Conservation (phyloP, 1,284 basidiomycete genomes). For the Rhizoctonia solani region DNA sequence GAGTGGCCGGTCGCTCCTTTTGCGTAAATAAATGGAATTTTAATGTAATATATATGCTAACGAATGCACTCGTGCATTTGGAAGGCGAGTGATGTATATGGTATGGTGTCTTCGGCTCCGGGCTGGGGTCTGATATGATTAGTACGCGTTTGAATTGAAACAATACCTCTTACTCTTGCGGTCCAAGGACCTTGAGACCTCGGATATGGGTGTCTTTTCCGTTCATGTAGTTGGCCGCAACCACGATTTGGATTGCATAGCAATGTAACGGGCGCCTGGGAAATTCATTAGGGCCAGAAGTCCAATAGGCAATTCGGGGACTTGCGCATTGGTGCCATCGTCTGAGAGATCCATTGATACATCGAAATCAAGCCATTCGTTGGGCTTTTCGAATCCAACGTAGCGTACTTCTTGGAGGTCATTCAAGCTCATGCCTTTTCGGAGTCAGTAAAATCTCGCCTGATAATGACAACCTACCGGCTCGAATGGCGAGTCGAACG, state of each 20-base stretch:
- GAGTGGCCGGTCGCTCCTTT: slow-evolving; percentile 59
- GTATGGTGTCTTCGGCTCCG: slow-evolving; percentile 65
- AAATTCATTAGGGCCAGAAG: not conserved
- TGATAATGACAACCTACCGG: slow-evolving; percentile 55
- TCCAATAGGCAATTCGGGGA: not conserved
- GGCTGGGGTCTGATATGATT: slow-evolving; percentile 47
- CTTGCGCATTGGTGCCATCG: slow-evolving; percentile 62
- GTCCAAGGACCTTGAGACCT: slow-evolving; percentile 84
- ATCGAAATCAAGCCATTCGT: slow-evolving; percentile 94
- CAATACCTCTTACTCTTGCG: slow-evolving; percentile 64
- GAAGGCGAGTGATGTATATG: slow-evolving; percentile 66
- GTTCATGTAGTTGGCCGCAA: slow-evolving; percentile 94
- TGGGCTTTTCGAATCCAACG: slow-evolving; percentile 84
- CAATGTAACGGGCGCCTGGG: slow-evolving; percentile 82
- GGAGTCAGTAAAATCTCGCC: not conserved
- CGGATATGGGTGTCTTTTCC: slow-evolving; percentile 99
- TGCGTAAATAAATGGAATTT: slow-evolving; percentile 42
- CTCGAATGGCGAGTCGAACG: slow-evolving; percentile 83
- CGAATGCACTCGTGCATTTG: slow-evolving; percentile 80
- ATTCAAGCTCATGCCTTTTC: slow-evolving; percentile 67
- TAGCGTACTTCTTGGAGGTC: slow-evolving; percentile 93
- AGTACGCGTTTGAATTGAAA: not conserved
- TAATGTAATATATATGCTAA: slow-evolving; percentile 44
- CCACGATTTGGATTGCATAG: slow-evolving; percentile 88
- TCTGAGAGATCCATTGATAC: slow-evolving; percentile 78